Conservation (phyloP, 169 alveolate species). For the Besnoitia besnoiti region DNA sequence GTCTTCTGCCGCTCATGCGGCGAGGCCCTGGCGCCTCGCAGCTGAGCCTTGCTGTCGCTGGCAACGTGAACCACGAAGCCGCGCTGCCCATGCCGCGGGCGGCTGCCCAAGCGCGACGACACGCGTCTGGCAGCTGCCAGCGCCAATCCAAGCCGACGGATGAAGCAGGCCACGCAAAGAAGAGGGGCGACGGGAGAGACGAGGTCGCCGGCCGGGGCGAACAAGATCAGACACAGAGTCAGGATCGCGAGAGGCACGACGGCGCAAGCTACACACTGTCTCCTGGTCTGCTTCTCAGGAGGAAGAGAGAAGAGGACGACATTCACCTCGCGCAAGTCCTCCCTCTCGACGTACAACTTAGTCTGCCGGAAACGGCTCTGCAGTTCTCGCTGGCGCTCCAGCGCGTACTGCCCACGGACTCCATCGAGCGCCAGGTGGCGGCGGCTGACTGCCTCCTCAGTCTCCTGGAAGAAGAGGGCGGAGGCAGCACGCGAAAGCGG, state of each 20-base stretch:
- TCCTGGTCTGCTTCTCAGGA: neutral
- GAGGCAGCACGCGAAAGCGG: neutral
- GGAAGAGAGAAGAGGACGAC: neutral
- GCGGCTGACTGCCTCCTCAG: slow-evolving; percentile 33
- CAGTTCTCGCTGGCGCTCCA: slow-evolving; percentile 24
- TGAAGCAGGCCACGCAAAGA: neutral
- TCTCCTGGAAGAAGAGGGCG: neutral
- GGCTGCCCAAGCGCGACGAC: neutral
- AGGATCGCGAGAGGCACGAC: neutral
- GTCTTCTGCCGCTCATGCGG: slow-evolving; percentile 28
- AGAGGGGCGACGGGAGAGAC: neutral
- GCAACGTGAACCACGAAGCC: too few species aligned
- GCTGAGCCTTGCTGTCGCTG: too few species aligned
- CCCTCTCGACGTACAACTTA: slow-evolving; percentile 39
- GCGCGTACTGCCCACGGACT: neutral
- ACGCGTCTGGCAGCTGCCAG: too few species aligned
- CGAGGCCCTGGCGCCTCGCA: neutral
- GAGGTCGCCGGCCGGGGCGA: neutral
- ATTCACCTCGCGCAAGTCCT: neutral
- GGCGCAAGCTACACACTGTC: neutral
- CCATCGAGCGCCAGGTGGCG: slow-evolving; percentile 9
- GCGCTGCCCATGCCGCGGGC: too few species aligned
- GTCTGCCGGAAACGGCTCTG: neutral
- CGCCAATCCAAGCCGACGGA: neutral
- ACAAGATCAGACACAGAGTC: neutral